Percentiles rank a stretch among this genome's conserved stretches.
phyloP scores from a whole-genome alignment of 208 protist species.

The Wallacemonas sp. region DNA sequence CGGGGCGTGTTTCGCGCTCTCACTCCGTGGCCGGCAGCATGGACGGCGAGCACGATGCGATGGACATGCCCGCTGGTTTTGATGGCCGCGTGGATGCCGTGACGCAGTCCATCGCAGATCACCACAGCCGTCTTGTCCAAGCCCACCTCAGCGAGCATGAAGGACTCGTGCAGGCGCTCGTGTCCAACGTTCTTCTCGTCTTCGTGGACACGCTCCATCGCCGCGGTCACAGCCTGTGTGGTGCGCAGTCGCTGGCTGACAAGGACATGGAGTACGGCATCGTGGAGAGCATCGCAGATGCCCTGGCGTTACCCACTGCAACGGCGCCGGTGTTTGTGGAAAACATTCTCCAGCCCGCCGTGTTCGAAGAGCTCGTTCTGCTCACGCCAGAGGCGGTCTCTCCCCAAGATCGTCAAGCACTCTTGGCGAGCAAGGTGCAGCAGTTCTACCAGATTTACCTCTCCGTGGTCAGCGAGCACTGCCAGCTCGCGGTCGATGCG shows the following conservation, averaged over 20 bases:
- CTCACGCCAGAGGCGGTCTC: slow-evolving; percentile 38
- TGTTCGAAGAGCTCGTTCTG: slow-evolving; percentile 56
- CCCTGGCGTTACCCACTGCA: slow-evolving; percentile 63
- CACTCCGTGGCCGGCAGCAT: not conserved
- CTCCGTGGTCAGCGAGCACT: slow-evolving; percentile 75
- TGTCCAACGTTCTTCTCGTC: slow-evolving; percentile 63
- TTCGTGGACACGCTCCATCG: slow-evolving; percentile 79
- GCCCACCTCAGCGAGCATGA: slow-evolving; percentile 75
- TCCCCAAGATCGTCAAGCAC: slow-evolving; percentile 8
- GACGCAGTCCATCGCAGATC: slow-evolving; percentile 52
- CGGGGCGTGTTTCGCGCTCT: not conserved
- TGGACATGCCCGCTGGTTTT: not conserved
- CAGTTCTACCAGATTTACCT: slow-evolving; percentile 57
- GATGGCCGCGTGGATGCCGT: slow-evolving; percentile 36
- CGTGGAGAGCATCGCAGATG: slow-evolving; percentile 85
- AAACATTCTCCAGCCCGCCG: slow-evolving; percentile 65
- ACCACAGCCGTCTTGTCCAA: slow-evolving; percentile 63
- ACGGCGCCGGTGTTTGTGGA: slow-evolving; percentile 68
- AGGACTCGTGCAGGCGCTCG: slow-evolving; percentile 61
- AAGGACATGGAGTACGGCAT: slow-evolving; percentile 41
- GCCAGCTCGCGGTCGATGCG: slow-evolving; percentile 78
- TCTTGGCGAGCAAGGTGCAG: slow-evolving; percentile 21
- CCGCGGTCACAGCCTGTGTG: slow-evolving; percentile 48
- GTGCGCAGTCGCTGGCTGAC: slow-evolving; percentile 14
- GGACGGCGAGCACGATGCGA: not conserved